Evolutionary conservation across 1,284 basidiomycete species (phyloP).

Genomic region (Pyrrhoderma noxium): DNA sequence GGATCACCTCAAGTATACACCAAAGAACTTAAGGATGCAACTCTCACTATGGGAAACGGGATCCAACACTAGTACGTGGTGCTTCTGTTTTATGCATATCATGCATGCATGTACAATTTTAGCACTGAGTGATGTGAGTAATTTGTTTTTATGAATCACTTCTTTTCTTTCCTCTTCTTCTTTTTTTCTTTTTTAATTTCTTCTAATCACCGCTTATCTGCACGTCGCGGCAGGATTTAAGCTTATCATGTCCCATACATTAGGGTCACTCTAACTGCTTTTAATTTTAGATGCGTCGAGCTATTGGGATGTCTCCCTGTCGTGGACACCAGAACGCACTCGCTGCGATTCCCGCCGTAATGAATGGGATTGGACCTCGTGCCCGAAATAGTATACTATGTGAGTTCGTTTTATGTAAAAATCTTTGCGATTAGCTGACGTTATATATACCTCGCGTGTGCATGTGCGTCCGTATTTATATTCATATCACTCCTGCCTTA

Average conservation of each 20-base stretch:
- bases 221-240: neutral
- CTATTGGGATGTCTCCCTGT: neutral
- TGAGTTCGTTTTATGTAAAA: constrained; percentile 33
- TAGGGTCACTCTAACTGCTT: no score
- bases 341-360: constrained; percentile 48
- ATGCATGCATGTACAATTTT: constrained; percentile 58
- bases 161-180: neutral
- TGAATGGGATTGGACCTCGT: constrained; percentile 53
- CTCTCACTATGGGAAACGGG: constrained; percentile 68
- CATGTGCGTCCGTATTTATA: no score
- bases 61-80: constrained; percentile 71
- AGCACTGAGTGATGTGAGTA: constrained; percentile 54
- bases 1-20: constrained; percentile 58
- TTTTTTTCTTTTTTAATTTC: neutral
- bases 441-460: neutral
- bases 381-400: constrained; percentile 60
- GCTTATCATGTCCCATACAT: no score
- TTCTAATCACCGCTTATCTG: neutral
- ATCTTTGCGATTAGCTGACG: neutral
- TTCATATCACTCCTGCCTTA: no score
- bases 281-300: no score
- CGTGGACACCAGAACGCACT: constrained; percentile 38
- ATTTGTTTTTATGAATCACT: neutral
- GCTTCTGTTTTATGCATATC: constrained; percentile 65
- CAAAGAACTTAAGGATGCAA: constrained; percentile 60